Evolutionary conservation across 768 basidiomycete species (phyloP).

Genomic region (Rhodocollybia butyracea): DNA sequence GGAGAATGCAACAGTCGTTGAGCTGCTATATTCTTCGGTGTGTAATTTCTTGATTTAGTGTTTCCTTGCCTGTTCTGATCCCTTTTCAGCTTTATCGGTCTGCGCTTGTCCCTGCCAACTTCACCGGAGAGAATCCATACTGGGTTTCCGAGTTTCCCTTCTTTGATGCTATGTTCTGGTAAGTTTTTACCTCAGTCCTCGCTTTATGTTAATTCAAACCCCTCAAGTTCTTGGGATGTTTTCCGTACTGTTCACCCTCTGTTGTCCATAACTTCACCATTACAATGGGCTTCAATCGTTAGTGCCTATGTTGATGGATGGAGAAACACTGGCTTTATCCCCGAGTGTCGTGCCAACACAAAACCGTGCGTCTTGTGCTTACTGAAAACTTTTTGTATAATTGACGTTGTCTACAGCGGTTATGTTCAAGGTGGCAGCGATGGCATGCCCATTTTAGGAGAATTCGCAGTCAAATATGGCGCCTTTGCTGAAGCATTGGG

Average conservation of each 20-base stretch:
- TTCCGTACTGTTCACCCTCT: slow-evolving; percentile 52
- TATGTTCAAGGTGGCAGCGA: slow-evolving; percentile 49
- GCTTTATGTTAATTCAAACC: not conserved
- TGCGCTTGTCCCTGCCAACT: slow-evolving; percentile 48
- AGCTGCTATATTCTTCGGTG: slow-evolving; percentile 48
- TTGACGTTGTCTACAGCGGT: slow-evolving; percentile 24
- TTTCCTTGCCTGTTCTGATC: not conserved
- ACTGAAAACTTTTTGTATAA: not conserved
- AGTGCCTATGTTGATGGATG: slow-evolving; percentile 50
- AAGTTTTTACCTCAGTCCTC: slow-evolving; percentile 7
- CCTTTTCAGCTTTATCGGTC: slow-evolving; percentile 41
- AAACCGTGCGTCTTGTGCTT: slow-evolving; percentile 41
- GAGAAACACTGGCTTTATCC: slow-evolving; percentile 46
- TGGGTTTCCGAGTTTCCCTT: slow-evolving; percentile 45
- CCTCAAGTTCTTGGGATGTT: slow-evolving; percentile 47
- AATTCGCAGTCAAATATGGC: slow-evolving; percentile 47
- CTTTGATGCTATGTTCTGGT: slow-evolving; percentile 52
- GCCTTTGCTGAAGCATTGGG: slow-evolving; percentile 32
- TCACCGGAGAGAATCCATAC: slow-evolving; percentile 49
- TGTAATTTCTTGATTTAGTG: slow-evolving; percentile 5
- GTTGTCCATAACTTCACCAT: slow-evolving; percentile 40
- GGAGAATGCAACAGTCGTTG: slow-evolving; percentile 40
- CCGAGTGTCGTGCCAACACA: slow-evolving; percentile 48
- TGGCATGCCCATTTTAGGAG: slow-evolving; percentile 51
- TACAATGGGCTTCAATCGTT: slow-evolving; percentile 45